A percentile compares a stretch with the other conserved stretches of the same genome.
These are phyloP conservation scores for Monilinia fructicola DNA, from an alignment of 2,329 filamentous ascomycete species.

Conservation along the genomic window DNA sequence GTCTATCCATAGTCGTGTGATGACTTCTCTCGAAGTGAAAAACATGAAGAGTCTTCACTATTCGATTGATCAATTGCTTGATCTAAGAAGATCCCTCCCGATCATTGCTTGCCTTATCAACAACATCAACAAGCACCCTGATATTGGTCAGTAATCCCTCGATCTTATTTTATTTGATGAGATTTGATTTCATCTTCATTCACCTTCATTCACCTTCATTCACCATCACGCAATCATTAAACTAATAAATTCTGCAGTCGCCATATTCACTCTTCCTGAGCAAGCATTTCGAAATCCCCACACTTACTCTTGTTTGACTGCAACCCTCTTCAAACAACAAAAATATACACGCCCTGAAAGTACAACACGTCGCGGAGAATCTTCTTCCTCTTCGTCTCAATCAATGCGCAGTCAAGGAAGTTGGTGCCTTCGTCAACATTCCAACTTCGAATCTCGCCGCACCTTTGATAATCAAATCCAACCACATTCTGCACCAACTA, in stretches of 20 bases:
- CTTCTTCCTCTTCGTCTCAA: constrained; percentile 25
- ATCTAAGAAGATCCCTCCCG: constrained; percentile 33
- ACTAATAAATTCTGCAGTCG: constrained; percentile 24
- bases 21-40: constrained; percentile 18
- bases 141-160: constrained; percentile 34
- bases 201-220: neutral
- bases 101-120: constrained; percentile 31
- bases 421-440: constrained; percentile 39
- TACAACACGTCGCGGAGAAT: constrained; percentile 20
- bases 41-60: constrained; percentile 30
- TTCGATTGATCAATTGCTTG: constrained; percentile 34
- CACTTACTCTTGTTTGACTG: constrained; percentile 28
- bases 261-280: constrained; percentile 34
- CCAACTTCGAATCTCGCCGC: constrained; percentile 34
- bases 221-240: constrained; percentile 14
- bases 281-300: constrained; percentile 32
- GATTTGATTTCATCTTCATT: too few species aligned
- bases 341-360: constrained; percentile 8
- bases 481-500: constrained; percentile 54
- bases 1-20: neutral
- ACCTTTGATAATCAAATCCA: constrained; percentile 39
- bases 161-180: too few species aligned
- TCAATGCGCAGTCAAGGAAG: constrained; percentile 25
- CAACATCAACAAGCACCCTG: constrained; percentile 35
- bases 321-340: constrained; percentile 13